Evolutionary conservation across 2,329 filamentous ascomycete species (phyloP), one percentile per base, ranked within the genome.

Genomic region (Thielaviopsis cerberus): DNA sequence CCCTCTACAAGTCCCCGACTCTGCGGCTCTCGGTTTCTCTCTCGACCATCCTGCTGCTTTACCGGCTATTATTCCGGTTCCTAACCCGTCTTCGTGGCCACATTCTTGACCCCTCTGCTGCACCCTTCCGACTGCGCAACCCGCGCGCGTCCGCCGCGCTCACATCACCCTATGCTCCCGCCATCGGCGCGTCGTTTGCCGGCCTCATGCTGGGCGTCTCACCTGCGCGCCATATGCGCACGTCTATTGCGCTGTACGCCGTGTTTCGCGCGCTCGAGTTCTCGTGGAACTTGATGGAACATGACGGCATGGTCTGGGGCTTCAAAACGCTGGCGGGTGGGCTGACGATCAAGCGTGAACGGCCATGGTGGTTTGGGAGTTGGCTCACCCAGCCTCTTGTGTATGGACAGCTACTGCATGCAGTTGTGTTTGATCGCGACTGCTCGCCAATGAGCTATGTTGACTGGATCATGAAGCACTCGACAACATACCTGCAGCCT

Each of bases 41-140:
- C 15, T 90, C 89, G 17, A 79, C 86, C 2, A 88, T 96, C 62
- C 77, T 97, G 22, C 80, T 97, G 51, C 80, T 94, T 61, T 92
- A 98, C 69, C 82, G 92, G 27, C 76, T 95, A 0, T 81, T 97
- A 25, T 88, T 91, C 71, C 87, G 91, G 60, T 95, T 97, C 75
- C 86, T 97, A 65, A 79, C 80, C 25, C 81, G 88, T 26, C 74
- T 97, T 51, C 83, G 91, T 53, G 76, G 79, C 1, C 88, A 88
- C 62, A 76, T 98, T 3, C 80, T 94, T 50, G 83, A 85, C 37
- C 79, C 87, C n/a, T 80, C 87, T 59, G 88, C 90, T 1, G 78
- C 79, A 57, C 84, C 87, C 0, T 96, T 97, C 70, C 80, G 89
- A 15, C 74, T 77, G 59, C 84, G 91, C 57, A 96, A 97, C 65